Evolutionary conservation across 352 stramenopile genomes (phyloP).

Genomic region (Aphanomyces euteiches): DNA sequence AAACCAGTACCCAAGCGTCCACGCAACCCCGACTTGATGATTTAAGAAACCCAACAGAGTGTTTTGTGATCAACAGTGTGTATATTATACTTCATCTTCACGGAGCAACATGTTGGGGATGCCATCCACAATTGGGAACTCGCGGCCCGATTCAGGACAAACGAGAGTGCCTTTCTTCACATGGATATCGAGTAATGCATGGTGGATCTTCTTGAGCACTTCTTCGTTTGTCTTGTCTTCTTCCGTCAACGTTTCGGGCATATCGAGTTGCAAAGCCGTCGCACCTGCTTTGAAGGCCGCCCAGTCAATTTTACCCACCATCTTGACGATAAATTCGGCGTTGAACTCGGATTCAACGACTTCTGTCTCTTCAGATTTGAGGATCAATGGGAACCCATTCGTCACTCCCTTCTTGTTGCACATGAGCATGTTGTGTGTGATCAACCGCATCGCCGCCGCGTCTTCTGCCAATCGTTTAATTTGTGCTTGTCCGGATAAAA

Average conservation of each 20-base stretch:
- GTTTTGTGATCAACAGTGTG: neutral
- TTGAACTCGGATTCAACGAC: conserved; percentile 82
- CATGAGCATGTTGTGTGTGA: conserved; percentile 93
- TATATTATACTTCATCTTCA: conserved; percentile 86
- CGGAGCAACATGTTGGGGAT: conserved; percentile 98
- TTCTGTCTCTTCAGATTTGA: conserved; percentile 79
- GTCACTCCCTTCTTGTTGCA: conserved; percentile 92
- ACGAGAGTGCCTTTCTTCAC: conserved; percentile 94
- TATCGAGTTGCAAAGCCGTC: conserved; percentile 57
- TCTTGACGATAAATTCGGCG: conserved; percentile 82
- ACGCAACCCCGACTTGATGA: conserved; percentile 15
- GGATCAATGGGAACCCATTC: conserved; percentile 88
- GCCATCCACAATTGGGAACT: conserved; percentile 95
- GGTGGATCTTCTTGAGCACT: conserved; percentile 81
- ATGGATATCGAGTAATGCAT: conserved; percentile 91
- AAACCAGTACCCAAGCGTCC: conserved; percentile 18
- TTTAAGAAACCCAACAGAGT: neutral
- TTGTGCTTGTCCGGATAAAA: conserved; percentile 5
- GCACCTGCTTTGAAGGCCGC: conserved; percentile 75
- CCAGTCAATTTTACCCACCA: conserved; percentile 89
- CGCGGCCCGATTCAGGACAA: conserved; percentile 94
- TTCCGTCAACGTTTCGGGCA: conserved; percentile 56
- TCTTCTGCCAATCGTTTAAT: conserved; percentile 1
- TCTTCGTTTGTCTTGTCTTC: conserved; percentile 54
- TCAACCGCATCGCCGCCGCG: conserved; percentile 66